These are phyloP conservation scores for Mariannaea sp. DNA, from an alignment of 2,329 filamentous ascomycete genomes.

Conservation along the genomic window DNA sequence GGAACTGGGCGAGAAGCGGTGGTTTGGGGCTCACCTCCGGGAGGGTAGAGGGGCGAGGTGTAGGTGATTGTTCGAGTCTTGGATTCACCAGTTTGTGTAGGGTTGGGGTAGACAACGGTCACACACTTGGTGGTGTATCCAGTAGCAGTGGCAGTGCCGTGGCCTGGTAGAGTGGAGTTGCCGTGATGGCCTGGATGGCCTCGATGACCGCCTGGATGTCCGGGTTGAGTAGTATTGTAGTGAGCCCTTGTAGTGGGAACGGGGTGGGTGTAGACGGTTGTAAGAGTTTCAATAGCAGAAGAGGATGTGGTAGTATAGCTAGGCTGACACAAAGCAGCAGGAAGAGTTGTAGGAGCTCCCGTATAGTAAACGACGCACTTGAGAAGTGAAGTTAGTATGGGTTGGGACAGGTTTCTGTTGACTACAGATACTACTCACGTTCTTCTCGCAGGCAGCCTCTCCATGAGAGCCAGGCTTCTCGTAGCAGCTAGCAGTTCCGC, in stretches of 20 bases:
- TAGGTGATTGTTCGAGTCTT: conserved; percentile 36
- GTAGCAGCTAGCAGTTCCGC: conserved; percentile 47
- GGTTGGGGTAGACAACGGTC: conserved; percentile 35
- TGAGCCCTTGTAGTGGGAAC: conserved; percentile 5
- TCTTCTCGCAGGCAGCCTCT: conserved; percentile 55
- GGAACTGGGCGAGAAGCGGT: conserved; percentile 28
- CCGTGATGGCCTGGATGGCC: conserved; percentile 1
- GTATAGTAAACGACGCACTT: conserved; percentile 54
- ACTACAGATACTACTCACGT: conserved; percentile 39
- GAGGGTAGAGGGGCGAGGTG: conserved; percentile 28
- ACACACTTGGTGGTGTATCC: conserved; percentile 35
- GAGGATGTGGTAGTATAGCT: conserved; percentile 29
- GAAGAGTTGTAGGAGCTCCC: conserved; percentile 45
- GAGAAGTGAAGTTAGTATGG: conserved; percentile 17
- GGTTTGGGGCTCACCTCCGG: conserved; percentile 21
- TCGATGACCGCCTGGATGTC: conserved; percentile 2
- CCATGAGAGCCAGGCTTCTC: conserved; percentile 46
- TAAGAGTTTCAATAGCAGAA: conserved; percentile 19
- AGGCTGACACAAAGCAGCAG: conserved; percentile 43
- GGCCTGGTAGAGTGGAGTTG: conserved; percentile 27
- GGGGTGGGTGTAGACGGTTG: conserved; percentile 33
- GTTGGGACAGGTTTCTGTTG: neutral
- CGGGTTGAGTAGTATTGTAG: conserved; percentile 28
- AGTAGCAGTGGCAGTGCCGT: conserved; percentile 15
- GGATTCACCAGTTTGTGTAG: conserved; percentile 30